Evolutionary conservation across 2,329 filamentous ascomycete genomes (phyloP).

Genomic region (Tolypocladium tropicale): DNA sequence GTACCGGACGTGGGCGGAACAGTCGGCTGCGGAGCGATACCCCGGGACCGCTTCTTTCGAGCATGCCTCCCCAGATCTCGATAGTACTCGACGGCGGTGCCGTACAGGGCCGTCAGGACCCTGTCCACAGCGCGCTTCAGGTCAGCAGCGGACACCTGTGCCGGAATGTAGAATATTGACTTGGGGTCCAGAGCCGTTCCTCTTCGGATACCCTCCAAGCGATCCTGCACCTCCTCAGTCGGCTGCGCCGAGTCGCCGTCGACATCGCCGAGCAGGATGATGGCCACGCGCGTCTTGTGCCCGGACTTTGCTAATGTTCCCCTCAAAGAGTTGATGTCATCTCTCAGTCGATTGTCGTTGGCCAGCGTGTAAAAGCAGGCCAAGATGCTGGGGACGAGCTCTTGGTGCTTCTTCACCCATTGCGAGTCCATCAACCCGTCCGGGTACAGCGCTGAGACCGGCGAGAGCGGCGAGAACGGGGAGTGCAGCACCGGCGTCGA

Average conservation of each 20-base stretch:
- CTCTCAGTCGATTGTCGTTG: slow-evolving; percentile 78
- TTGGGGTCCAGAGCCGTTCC: slow-evolving; percentile 75
- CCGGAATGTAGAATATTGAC: slow-evolving; percentile 74
- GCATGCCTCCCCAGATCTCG: slow-evolving; percentile 87
- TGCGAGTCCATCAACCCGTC: slow-evolving; percentile 74
- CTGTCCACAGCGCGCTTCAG: slow-evolving; percentile 63
- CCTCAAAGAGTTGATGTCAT: slow-evolving; percentile 72
- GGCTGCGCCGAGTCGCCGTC: slow-evolving; percentile 28
- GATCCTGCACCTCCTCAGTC: slow-evolving; percentile 56
- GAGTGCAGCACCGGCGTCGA: slow-evolving; percentile 63
- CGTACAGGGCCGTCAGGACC: slow-evolving; percentile 63
- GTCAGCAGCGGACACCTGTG: slow-evolving; percentile 60
- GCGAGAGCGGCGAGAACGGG: slow-evolving; percentile 81
- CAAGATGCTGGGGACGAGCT: slow-evolving; percentile 69
- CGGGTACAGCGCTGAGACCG: slow-evolving; percentile 72
- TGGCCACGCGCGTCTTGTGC: slow-evolving; percentile 68
- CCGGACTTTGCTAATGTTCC: slow-evolving; percentile 56
- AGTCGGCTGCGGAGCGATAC: slow-evolving; percentile 68
- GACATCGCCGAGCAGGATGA: slow-evolving; percentile 40
- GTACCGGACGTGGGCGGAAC: slow-evolving; percentile 74
- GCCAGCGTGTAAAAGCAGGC: slow-evolving; percentile 73
- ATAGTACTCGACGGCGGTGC: slow-evolving; percentile 78
- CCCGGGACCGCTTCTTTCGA: slow-evolving; percentile 75
- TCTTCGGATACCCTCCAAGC: slow-evolving; percentile 68
- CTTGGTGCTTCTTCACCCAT: slow-evolving; percentile 87